Evolutionary conservation across 192 early-diverging fungal species (phyloP), one percentile per base, ranked within the genome.

Genomic region (Podila minutissima): DNA sequence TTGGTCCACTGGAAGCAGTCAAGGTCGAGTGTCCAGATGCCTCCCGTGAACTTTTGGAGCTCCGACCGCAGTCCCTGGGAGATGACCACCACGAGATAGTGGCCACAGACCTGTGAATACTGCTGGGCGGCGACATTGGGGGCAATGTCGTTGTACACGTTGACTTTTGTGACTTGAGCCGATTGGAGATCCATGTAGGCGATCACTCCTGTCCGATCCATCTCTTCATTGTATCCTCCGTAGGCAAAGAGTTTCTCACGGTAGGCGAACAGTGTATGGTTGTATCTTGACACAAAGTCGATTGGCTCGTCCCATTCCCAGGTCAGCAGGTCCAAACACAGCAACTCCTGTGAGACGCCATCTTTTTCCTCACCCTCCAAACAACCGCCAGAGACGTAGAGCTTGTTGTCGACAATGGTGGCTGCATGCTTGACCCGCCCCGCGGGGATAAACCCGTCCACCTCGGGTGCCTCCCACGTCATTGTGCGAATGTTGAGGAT

Each of bases 341-440:
- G 64, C 26, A 83, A 48, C 35, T 82, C 76, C 4, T 71, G 62
- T 9, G 78, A 84, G 5, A 86, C 77, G 3, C 26, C 57, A 13
- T 82, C 73, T 50, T 69, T 75, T 31, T 83, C 53, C 17, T 55
- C 53, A 5, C 53, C 24, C 51, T 26, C 67, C 33, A 71, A 49
- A n/a, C 72, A 71, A 13, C 88, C 89, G 17, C 92, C 92, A 46
- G 86, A 84, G 11, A 93, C 84, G 69, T 92, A 93, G 9, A 93
- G 81, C 66, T 84, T 92, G 69, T 91, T 82, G 35, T 91, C 60
- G 64, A 89, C 72, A 53, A 92, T 89, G 2, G 88, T 85, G 1
- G 92, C 89, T 12, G 90, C 85, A 65, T 93, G 92, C 48, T 86
- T 87, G 22, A 85, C 75, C 24, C 91, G 67, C 15, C 86, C 88